phyloP scores from a whole-genome alignment of 2,329 filamentous ascomycete species.

The Helicocarpus griseus region DNA sequence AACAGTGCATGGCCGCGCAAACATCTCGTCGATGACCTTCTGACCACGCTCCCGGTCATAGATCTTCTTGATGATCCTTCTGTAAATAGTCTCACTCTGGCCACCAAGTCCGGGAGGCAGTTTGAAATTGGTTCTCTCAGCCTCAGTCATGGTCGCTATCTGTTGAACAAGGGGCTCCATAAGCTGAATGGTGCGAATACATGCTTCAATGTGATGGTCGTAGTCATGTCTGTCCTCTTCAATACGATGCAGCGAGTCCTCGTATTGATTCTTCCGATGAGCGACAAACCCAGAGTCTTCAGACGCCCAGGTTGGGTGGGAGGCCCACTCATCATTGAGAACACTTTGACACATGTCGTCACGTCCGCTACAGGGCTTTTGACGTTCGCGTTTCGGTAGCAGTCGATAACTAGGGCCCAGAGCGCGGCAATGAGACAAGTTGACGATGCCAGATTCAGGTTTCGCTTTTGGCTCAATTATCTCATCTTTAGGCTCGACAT shows the following conservation, averaged over 20 bases:
- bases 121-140: slow-evolving; percentile 63
- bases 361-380: slow-evolving; percentile 85
- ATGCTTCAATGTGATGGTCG: slow-evolving; percentile 95
- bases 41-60: slow-evolving; percentile 78
- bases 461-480: slow-evolving; percentile 68
- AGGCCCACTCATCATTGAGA: slow-evolving; percentile 96
- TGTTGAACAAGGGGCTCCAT: slow-evolving; percentile 90
- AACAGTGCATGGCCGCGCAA: slow-evolving; percentile 71
- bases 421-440: slow-evolving; percentile 89
- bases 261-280: slow-evolving; percentile 90
- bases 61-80: slow-evolving; percentile 93
- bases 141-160: slow-evolving; percentile 66
- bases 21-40: slow-evolving; percentile 79
- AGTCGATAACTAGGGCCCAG: slow-evolving; percentile 91
- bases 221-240: slow-evolving; percentile 98
- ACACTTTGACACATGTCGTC: slow-evolving; percentile 91
- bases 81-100: slow-evolving; percentile 92
- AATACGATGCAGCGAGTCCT: slow-evolving; percentile 89
- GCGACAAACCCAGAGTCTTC: slow-evolving; percentile 97
- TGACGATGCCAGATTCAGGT: slow-evolving; percentile 67
- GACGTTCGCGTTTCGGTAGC: slow-evolving; percentile 78
- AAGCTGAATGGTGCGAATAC: slow-evolving; percentile 87
- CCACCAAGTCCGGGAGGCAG: slow-evolving; percentile 79
- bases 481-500: slow-evolving; percentile 61
- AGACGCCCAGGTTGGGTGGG: slow-evolving; percentile 96